phyloP scores from a whole-genome alignment of 805 yeast genomes.

The Candida orba region DNA sequence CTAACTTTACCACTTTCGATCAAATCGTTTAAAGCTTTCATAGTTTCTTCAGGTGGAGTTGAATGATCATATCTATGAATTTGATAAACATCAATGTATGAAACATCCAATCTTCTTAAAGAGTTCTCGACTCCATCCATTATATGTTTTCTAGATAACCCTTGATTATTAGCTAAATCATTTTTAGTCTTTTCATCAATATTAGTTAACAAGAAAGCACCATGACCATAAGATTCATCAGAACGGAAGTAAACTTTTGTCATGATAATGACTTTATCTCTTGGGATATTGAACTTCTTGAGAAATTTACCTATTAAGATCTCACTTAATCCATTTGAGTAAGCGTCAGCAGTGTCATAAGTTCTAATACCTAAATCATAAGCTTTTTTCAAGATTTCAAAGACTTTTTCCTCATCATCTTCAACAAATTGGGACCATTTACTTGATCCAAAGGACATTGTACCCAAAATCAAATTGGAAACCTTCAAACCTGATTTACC shows the following conservation, averaged over 20 bases:
- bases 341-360: conserved; percentile 43
- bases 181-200: not conserved
- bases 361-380: conserved; percentile 41
- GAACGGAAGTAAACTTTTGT: conserved; percentile 29
- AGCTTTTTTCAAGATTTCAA: conserved; percentile 36
- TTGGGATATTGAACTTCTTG: conserved; percentile 40
- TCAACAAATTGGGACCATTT: conserved; percentile 36
- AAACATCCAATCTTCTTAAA: conserved; percentile 32
- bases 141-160: conserved; percentile 40
- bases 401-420: conserved; percentile 38
- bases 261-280: conserved; percentile 47
- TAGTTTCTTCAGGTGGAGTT: conserved; percentile 43
- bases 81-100: conserved; percentile 42
- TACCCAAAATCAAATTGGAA: conserved; percentile 43
- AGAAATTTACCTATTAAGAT: conserved; percentile 43
- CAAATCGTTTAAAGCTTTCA: conserved; percentile 47
- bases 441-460: conserved; percentile 35
- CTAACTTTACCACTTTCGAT: conserved; percentile 39
- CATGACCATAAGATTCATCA: conserved; percentile 6
- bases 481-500: conserved; percentile 43
- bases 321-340: conserved; percentile 43
- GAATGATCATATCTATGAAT: conserved; percentile 43
- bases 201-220: not conserved
- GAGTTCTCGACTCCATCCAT: conserved; percentile 36
- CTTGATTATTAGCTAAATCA: conserved; percentile 25